Evolutionary conservation across 1,139 yeast species (phyloP), one percentile per base, ranked within the genome.

Genomic region (Geotrichum siamense): DNA sequence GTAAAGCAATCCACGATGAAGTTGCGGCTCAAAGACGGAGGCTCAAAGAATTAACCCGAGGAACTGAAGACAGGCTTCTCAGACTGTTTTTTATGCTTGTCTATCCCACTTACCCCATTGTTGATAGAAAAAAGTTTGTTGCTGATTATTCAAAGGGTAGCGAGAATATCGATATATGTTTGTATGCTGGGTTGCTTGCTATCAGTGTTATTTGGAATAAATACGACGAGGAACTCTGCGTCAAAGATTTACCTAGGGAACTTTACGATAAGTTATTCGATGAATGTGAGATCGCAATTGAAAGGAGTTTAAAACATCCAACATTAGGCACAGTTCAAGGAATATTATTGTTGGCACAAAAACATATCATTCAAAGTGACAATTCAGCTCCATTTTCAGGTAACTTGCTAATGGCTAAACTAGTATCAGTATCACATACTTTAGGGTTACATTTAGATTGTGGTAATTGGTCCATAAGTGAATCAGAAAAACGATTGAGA

Each of bases 251-350:
- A 47, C 67, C 67, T 1, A 50, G 53, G 13, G 55, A 56, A 19
- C 50, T 64, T 26, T 53, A 57, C 12, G 53, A 52, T 17, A 55
- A 58, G 25, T 50, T 64, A 12, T 64, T 59, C 54, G 51, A 51
- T 6, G 59, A 61, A 40, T 59, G 65, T 39, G 51, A 53, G 3
- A 49, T 52, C n/a, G 57, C 62, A 2, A 56, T 63, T 5, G 62
- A 63, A 17, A 55, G 64, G 9, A 66, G 64, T 31, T 47, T 60
- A 26, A 50, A 54, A 28, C 60, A 59, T 30, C 68, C 75, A 19
- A 66, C 69, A 39, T 55, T 71, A 31, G 64, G 66, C 36, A 65
- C 77, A 17, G 65, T 67, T 62, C 70, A 71, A 36, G 70, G 69
- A 34, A 60, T 68, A 40, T 59, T 67, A 27, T 57, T 64, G 15